A percentile compares a stretch with the other conserved stretches of the same genome.
These are phyloP conservation scores for Trichoderma hamatum DNA, from an alignment of 2,329 filamentous ascomycete genomes.

Conservation along the genomic window DNA sequence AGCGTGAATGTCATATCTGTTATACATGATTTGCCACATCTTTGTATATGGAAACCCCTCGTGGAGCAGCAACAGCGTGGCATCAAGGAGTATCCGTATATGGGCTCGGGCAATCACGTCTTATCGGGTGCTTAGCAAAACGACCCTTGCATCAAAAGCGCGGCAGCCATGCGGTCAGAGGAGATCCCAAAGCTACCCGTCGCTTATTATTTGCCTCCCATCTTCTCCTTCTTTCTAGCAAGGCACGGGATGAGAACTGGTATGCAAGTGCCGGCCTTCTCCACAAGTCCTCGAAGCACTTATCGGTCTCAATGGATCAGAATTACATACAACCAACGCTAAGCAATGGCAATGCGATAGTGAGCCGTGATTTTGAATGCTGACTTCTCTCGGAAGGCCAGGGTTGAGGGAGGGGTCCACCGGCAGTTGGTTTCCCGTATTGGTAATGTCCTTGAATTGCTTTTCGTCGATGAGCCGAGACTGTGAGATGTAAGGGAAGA, in stretches of 20 bases:
- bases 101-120: not conserved
- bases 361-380: not conserved
- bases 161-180: conserved; percentile 12
- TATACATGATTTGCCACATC: conserved; percentile 13
- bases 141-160: conserved; percentile 10
- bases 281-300: conserved; percentile 7
- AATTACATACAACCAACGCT: not conserved
- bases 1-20: conserved; percentile 9
- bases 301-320: not conserved
- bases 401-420: conserved; percentile 2
- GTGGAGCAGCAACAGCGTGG: not conserved
- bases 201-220: not conserved
- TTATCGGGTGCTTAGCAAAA: not conserved
- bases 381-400: not conserved
- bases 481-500: conserved; percentile 10
- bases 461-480: not conserved
- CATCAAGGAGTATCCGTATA: not conserved
- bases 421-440: conserved; percentile 2
- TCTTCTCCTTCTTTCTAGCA: not conserved
- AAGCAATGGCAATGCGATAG: not conserved
- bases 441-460: not conserved
- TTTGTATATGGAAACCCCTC: not conserved
- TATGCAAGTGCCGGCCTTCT: conserved; percentile 19
- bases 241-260: not conserved
- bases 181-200: conserved; percentile 12